Conservation (phyloP, 176 grass and related monocot species). For the Hyparrhenia diplandra region DNA sequence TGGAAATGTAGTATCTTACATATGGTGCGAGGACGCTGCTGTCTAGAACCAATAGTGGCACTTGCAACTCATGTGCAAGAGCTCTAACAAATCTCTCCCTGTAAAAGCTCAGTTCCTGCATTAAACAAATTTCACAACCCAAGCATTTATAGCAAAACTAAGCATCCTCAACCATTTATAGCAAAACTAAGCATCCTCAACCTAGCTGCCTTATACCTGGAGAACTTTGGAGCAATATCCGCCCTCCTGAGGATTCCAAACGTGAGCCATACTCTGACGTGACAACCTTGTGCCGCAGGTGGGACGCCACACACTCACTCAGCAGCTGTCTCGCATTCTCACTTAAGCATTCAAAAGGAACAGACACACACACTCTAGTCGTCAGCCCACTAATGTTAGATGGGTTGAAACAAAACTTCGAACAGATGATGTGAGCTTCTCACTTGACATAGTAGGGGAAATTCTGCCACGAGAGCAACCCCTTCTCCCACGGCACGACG, state of each 20-base stretch:
- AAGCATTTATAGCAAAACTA: conserved; percentile 4
- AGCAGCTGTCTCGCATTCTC: conserved; percentile 57
- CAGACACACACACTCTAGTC: neutral
- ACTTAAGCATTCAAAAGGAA: conserved; percentile 37
- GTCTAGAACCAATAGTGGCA: conserved; percentile 74
- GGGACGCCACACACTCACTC: conserved; percentile 67
- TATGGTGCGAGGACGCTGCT: conserved; percentile 82
- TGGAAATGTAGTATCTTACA: conserved; percentile 48
- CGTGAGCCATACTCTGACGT: conserved; percentile 61
- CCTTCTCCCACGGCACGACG: conserved; percentile 84
- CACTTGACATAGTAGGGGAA: conserved; percentile 88
- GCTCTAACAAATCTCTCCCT: conserved; percentile 90
- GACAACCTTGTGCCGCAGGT: conserved; percentile 69
- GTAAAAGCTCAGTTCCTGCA: conserved; percentile 96
- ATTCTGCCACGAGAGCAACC: conserved; percentile 71
- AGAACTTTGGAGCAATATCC: conserved; percentile 81
- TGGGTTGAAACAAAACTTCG: conserved; percentile 27
- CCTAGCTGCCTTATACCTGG: conserved; percentile 53
- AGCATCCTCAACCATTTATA: too few species aligned
- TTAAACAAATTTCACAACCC: conserved; percentile 25
- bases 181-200: neutral
- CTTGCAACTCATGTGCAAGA: conserved; percentile 72
- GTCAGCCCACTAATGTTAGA: conserved; percentile 16
- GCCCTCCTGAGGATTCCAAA: conserved; percentile 60
- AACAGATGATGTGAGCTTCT: conserved; percentile 33